phyloP scores from a whole-genome alignment of 2,329 filamentous ascomycete genomes.

The Alternaria gansuensis region DNA sequence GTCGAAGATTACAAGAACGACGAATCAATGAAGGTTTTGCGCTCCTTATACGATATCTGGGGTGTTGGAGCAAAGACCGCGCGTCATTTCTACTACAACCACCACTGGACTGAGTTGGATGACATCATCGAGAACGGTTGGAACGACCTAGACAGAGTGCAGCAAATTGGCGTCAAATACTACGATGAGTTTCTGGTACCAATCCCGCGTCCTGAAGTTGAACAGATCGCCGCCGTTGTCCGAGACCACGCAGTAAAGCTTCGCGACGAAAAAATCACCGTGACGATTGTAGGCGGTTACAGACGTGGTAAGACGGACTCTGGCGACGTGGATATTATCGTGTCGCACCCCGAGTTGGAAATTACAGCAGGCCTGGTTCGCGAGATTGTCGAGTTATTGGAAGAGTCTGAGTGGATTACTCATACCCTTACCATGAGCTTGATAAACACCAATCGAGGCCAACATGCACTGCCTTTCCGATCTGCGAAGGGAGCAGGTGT shows the following conservation, averaged over 20 bases:
- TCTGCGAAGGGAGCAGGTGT: conserved; percentile 54
- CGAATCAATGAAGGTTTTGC: conserved; percentile 69
- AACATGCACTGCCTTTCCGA: conserved; percentile 68
- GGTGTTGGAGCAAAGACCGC: conserved; percentile 88
- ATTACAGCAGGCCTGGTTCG: conserved; percentile 75
- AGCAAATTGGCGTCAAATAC: conserved; percentile 94
- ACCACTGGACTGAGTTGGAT: conserved; percentile 82
- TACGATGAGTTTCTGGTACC: conserved; percentile 82
- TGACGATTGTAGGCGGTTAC: conserved; percentile 79
- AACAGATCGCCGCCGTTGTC: conserved; percentile 71
- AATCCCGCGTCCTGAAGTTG: conserved; percentile 78
- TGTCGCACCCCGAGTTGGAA: conserved; percentile 77
- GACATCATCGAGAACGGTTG: conserved; percentile 87
- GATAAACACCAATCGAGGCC: conserved; percentile 75
- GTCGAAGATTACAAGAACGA: conserved; percentile 71
- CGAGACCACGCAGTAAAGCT: conserved; percentile 72
- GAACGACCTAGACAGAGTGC: conserved; percentile 75
- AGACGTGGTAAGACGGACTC: conserved; percentile 76
- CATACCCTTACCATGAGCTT: conserved; percentile 79
- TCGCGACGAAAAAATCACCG: conserved; percentile 63
- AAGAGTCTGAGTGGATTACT: conserved; percentile 75
- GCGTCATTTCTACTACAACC: conserved; percentile 77
- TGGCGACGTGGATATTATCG: conserved; percentile 85
- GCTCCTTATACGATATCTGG: conserved; percentile 84
- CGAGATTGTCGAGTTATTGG: conserved; percentile 75